Evolutionary conservation across 2,329 filamentous ascomycete genomes (phyloP), one percentile per base, ranked within the genome.

Genomic region (Reticulascus tulasneorum): DNA sequence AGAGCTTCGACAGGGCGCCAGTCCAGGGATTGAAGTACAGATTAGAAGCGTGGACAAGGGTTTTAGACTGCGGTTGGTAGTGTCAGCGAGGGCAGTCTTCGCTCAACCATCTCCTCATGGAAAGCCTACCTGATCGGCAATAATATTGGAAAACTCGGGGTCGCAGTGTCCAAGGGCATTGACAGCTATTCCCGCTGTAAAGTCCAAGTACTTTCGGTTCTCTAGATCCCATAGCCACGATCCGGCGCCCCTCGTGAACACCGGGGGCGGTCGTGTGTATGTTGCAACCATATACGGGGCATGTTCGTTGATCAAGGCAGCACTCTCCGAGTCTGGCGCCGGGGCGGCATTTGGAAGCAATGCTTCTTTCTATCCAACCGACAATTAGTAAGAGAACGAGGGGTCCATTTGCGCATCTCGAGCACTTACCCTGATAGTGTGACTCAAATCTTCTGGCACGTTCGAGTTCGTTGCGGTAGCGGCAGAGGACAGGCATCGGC

Each of bases 21-120:
- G 87, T 96, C 86, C 93, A 96, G 3, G 84, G 84, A 64, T 97
- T 98, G 66, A 96, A 86, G 74, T 97, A 98, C 15, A 98, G 77
- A 62, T 98, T 98, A 9, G 89, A 96, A 29, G 86, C 84, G 63
- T 98, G 93, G 38, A 96, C 76, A 32, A 98, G 77, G 7, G 82
- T 89, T 53, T 83, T 71, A 20, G 82, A 73, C 78, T 77, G 39
- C n/a, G 21, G 25, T 28, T n/a, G 21, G 10, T 28, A 25, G 17
- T 35, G 26, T 40, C 24, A 46, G 40, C 31, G 11, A 34, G 20
- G 10, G 10, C 15, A 10, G 21, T 28, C 26, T 33, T 33, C 30
- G 32, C 31, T 36, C 34, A 44, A 18, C 28, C n/a, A 16, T 21
- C 26, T 15, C 12, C 37, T 39, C 40, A 36, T 27, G 44, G 36